A percentile compares a stretch with the other conserved stretches of the same genome.
These are phyloP conservation scores for Vitis hybrid DNA, from an alignment of 177 flowering plant species.

Conservation along the genomic window DNA sequence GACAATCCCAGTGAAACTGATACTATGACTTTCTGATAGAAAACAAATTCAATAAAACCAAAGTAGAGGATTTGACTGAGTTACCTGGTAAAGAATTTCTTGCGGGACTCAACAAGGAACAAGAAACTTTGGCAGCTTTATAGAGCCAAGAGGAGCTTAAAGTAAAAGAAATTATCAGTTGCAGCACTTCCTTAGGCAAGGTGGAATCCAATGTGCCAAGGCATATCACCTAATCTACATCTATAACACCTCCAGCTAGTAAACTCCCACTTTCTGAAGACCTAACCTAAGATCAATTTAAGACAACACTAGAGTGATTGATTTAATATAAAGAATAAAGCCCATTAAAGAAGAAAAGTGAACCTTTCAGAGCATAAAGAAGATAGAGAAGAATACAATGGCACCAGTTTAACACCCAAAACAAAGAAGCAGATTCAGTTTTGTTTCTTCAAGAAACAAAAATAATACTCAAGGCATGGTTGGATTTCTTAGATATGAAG, in stretches of 20 bases:
- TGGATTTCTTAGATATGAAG: slow-evolving; percentile 2
- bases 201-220: not conserved
- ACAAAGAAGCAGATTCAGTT: not conserved
- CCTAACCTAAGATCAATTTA: not conserved
- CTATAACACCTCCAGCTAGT: not conserved
- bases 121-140: slow-evolving; percentile 6
- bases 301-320: not conserved
- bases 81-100: slow-evolving; percentile 3
- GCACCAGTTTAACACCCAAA: not conserved
- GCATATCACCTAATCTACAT: not conserved
- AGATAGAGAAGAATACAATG: slow-evolving; percentile 1
- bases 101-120: slow-evolving; percentile 4
- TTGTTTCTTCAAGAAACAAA: slow-evolving; percentile 1
- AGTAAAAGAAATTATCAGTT: slow-evolving; percentile 1
- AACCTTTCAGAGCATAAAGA: slow-evolving; percentile 5
- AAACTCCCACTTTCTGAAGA: not conserved
- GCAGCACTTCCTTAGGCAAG: not conserved
- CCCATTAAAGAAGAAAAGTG: not conserved
- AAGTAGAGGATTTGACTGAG: not conserved
- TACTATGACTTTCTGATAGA: not conserved
- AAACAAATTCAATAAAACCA: not conserved
- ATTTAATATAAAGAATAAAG: not conserved
- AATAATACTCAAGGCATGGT: not conserved
- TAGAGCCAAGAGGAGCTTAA: slow-evolving; percentile 4
- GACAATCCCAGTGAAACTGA: not conserved